Evolutionary conservation across 2,329 filamentous ascomycete genomes (phyloP).

Genomic region (Fusarium burgessii): DNA sequence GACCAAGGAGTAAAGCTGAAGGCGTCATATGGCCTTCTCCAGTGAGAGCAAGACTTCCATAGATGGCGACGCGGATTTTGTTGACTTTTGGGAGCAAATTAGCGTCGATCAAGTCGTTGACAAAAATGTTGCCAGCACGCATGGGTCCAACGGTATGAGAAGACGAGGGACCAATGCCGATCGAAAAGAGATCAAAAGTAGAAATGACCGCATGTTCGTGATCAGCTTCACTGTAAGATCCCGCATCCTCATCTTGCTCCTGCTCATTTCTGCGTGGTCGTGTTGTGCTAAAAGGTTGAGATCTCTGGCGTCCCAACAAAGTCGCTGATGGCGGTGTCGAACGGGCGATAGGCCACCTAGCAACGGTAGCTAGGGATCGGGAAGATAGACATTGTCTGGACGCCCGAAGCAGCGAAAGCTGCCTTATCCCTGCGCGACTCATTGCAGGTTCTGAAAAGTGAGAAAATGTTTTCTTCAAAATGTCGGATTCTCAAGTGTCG

Average conservation of each 20-base stretch:
- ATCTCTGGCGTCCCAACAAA: slow-evolving; percentile 1
- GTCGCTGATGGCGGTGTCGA: background rate
- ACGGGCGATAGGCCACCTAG: slow-evolving; percentile 24
- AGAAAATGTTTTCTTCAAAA: background rate
- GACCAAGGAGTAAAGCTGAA: slow-evolving; percentile 61
- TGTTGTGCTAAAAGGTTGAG: slow-evolving; percentile 30
- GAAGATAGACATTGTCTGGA: slow-evolving; percentile 29
- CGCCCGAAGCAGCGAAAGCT: slow-evolving; percentile 35
- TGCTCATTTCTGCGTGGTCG: slow-evolving; percentile 2
- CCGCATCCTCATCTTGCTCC: slow-evolving; percentile 48
- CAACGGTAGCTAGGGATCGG: slow-evolving; percentile 23
- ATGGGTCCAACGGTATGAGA: slow-evolving; percentile 65
- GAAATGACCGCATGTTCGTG: slow-evolving; percentile 65
- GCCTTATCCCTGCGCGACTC: slow-evolving; percentile 34
- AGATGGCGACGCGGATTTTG: slow-evolving; percentile 61
- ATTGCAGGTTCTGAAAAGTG: slow-evolving; percentile 2
- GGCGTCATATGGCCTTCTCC: slow-evolving; percentile 66
- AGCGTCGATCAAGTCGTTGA: slow-evolving; percentile 60
- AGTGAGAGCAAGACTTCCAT: slow-evolving; percentile 63
- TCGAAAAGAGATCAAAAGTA: slow-evolving; percentile 64
- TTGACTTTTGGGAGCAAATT: slow-evolving; percentile 59
- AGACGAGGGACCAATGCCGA: slow-evolving; percentile 64
- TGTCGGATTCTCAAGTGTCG: background rate
- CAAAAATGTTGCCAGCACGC: slow-evolving; percentile 65
- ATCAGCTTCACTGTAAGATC: slow-evolving; percentile 60